A percentile compares a stretch with the other conserved stretches of the same genome.
Evolutionary conservation across 202 grass and related monocot genomes (phyloP).

Genomic region (Bolboschoenoplectus hybrid): DNA sequence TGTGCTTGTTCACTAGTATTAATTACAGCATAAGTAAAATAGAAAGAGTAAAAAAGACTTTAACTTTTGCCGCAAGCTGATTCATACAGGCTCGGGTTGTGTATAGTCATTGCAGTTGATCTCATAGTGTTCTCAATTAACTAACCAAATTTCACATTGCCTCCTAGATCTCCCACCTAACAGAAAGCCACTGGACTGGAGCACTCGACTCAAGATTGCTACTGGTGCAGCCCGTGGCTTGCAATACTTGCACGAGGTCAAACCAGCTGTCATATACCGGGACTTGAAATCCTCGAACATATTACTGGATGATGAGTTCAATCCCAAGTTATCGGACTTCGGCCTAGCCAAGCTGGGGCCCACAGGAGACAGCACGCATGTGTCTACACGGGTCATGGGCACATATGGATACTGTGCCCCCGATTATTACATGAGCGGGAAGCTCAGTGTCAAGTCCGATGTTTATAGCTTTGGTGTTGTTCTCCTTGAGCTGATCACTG

Average conservation of each 20-base stretch:
- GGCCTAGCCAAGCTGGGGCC: slow-evolving; percentile 67
- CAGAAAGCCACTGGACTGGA: slow-evolving; percentile 51
- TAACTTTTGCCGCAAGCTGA: background rate
- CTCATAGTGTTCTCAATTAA: slow-evolving; percentile 9
- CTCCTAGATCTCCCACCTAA: slow-evolving; percentile 30
- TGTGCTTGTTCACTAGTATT: background rate
- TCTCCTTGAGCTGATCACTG: slow-evolving; percentile 59
- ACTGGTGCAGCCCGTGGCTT: slow-evolving; percentile 53
- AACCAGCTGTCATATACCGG: slow-evolving; percentile 69
- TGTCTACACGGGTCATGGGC: slow-evolving; percentile 72
- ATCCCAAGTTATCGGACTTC: slow-evolving; percentile 64
- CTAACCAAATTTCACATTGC: background rate
- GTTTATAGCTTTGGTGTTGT: slow-evolving; percentile 75
- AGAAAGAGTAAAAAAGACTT: background rate
- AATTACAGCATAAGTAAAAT: background rate
- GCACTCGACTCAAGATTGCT: slow-evolving; percentile 54
- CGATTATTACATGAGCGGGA: slow-evolving; percentile 61
- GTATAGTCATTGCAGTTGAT: background rate
- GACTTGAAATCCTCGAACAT: slow-evolving; percentile 78
- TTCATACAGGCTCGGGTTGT: background rate
- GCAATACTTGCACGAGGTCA: slow-evolving; percentile 65
- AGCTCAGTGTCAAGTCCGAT: slow-evolving; percentile 62
- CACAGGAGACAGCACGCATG: slow-evolving; percentile 58
- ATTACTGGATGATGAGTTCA: slow-evolving; percentile 56
- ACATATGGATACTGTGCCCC: slow-evolving; percentile 69